Evolutionary conservation across 306 rosid genomes (phyloP).

Genomic region (Pterocarpus santalinus): DNA sequence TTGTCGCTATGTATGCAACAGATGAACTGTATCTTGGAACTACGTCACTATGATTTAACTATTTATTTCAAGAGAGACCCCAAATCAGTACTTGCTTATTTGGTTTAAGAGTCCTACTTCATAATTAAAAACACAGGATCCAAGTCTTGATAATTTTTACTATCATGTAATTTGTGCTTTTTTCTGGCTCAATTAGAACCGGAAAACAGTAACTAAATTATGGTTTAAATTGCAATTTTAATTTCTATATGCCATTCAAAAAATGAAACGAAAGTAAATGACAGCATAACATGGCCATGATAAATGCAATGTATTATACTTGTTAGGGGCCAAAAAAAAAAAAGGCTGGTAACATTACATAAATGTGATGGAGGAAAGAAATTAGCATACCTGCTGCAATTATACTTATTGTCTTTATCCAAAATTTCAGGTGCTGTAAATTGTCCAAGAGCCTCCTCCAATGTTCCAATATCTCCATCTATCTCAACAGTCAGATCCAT

Average conservation of each 20-base stretch:
- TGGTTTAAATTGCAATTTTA: not conserved
- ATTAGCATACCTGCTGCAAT: conserved; percentile 71
- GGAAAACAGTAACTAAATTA: conserved; percentile 21
- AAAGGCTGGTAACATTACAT: not conserved
- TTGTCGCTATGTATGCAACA: not conserved
- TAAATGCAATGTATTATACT: conserved; percentile 8
- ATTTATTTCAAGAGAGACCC: not conserved
- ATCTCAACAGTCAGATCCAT: conserved; percentile 91
- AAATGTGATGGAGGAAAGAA: not conserved
- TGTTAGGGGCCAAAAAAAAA: not conserved
- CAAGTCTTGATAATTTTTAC: conserved; percentile 18
- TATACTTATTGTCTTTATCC: conserved; percentile 77
- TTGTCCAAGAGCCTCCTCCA: conserved; percentile 88
- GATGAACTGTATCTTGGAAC: not conserved
- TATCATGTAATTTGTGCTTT: not conserved
- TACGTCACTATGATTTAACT: not conserved
- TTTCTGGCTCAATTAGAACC: conserved; percentile 10
- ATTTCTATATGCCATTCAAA: conserved; percentile 3
- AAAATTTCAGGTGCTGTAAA: conserved; percentile 80
- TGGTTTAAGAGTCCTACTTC: not conserved
- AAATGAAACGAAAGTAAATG: not conserved
- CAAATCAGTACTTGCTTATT: conserved; percentile 14
- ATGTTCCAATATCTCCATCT: conserved; percentile 80
- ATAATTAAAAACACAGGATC: not conserved
- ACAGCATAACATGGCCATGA: conserved; percentile 1